These are phyloP conservation scores for Beauveria australis DNA, from an alignment of 2,329 filamentous ascomycete species.

Conservation along the genomic window DNA sequence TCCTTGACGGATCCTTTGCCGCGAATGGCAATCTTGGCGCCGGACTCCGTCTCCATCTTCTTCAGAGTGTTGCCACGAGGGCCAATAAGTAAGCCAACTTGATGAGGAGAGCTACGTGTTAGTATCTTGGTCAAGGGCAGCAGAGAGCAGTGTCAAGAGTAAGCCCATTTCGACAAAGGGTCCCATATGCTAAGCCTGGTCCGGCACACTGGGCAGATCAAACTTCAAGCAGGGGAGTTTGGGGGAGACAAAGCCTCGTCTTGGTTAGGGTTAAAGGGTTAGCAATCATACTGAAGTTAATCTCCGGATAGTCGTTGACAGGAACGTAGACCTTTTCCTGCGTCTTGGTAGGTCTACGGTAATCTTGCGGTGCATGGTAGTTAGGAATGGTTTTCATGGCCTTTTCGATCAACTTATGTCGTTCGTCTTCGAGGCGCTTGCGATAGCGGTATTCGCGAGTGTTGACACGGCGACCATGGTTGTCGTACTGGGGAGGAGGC, in stretches of 20 bases:
- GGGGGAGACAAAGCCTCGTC: slow-evolving; percentile 17
- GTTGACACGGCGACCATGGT: slow-evolving; percentile 98
- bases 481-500: slow-evolving; percentile 94
- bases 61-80: slow-evolving; percentile 99
- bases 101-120: slow-evolving; percentile 83
- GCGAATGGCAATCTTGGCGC: slow-evolving; percentile 97
- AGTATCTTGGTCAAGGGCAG: slow-evolving; percentile 47
- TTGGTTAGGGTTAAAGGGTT: slow-evolving; percentile 86
- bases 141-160: slow-evolving; percentile 26
- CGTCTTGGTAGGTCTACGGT: slow-evolving; percentile 97
- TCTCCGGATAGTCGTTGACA: slow-evolving; percentile 99
- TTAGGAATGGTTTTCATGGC: slow-evolving; percentile 99
- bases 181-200: slow-evolving; percentile 21
- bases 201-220: slow-evolving; percentile 26
- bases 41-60: slow-evolving; percentile 98
- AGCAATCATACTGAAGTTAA: slow-evolving; percentile 99
- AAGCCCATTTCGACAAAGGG: slow-evolving; percentile 26
- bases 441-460: slow-evolving; percentile 97
- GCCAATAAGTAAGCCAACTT: slow-evolving; percentile 99
- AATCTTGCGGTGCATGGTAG: slow-evolving; percentile 97
- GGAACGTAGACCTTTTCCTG: slow-evolving; percentile 99
- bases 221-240: slow-evolving; percentile 29
- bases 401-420: slow-evolving; percentile 97
- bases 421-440: slow-evolving; percentile 96
- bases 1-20: slow-evolving; percentile 99